A percentile compares a stretch with the other conserved stretches of the same genome.
Conservation (phyloP, 1,284 basidiomycete species). For the Sanghuangporus baumii region DNA sequence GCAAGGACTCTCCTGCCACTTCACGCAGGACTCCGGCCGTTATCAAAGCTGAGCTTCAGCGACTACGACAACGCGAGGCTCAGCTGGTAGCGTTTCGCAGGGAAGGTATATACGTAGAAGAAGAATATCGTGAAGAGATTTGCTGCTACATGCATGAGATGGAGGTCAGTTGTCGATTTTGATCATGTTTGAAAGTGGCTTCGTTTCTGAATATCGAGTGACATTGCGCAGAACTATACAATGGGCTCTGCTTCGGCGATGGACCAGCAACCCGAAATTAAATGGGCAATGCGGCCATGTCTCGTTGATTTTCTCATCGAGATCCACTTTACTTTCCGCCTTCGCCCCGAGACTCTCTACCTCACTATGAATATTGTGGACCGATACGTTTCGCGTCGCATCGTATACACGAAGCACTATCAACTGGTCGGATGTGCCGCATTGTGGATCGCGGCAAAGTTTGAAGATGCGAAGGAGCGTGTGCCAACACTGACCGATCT, state of each 20-base stretch:
- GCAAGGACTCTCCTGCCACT: conserved; percentile 43
- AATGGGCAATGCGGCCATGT: conserved; percentile 98
- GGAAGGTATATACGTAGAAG: conserved; percentile 74
- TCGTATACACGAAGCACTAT: conserved; percentile 99
- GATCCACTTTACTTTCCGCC: conserved; percentile 94
- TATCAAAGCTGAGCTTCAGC: conserved; percentile 49
- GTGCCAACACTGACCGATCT: conserved; percentile 95
- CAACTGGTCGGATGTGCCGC: conserved; percentile 98
- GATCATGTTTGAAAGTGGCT: not conserved
- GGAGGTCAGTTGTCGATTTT: conserved; percentile 70
- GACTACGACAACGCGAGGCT: conserved; percentile 62
- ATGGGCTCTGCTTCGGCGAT: conserved; percentile 90
- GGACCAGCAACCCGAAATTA: conserved; percentile 97
- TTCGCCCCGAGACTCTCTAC: conserved; percentile 97
- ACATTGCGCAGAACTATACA: conserved; percentile 59
- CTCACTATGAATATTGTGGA: conserved; percentile 98
- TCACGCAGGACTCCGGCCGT: conserved; percentile 59
- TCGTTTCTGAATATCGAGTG: conserved; percentile 2
- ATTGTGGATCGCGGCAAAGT: conserved; percentile 98
- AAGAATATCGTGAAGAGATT: conserved; percentile 94
- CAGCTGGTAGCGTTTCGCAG: conserved; percentile 61
- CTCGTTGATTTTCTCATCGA: conserved; percentile 99
- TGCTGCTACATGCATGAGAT: conserved; percentile 92
- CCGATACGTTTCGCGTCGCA: conserved; percentile 96
- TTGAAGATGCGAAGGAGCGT: conserved; percentile 98